Conservation (phyloP, 768 basidiomycete genomes). For the Infundibulicybe gibba region DNA sequence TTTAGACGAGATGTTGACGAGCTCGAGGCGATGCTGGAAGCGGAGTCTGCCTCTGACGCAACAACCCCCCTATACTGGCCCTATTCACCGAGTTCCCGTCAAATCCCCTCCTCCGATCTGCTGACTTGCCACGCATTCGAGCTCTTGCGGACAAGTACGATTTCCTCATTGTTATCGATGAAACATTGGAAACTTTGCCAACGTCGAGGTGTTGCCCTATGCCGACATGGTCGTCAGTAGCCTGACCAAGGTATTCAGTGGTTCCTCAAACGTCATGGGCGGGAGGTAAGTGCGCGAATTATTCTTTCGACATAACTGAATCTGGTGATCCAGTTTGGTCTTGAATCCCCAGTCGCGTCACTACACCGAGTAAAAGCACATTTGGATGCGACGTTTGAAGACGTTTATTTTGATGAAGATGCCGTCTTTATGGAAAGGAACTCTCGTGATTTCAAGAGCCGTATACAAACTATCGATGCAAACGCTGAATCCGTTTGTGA, state of each 20-base stretch:
- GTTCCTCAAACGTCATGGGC: slow-evolving; percentile 95
- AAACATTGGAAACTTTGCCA: slow-evolving; percentile 95
- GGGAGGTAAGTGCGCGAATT: slow-evolving; percentile 64
- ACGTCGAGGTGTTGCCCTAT: slow-evolving; percentile 83
- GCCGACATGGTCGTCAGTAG: slow-evolving; percentile 91
- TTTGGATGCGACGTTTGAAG: slow-evolving; percentile 65
- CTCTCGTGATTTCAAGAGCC: slow-evolving; percentile 84
- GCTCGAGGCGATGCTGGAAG: slow-evolving; percentile 60
- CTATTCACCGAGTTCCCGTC: slow-evolving; percentile 95
- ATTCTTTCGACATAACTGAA: background rate
- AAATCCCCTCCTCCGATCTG: slow-evolving; percentile 88
- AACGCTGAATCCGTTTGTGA: slow-evolving; percentile 85
- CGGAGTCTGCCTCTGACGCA: slow-evolving; percentile 33
- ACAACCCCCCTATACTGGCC: slow-evolving; percentile 64
- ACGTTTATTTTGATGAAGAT: slow-evolving; percentile 86
- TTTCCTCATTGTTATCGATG: slow-evolving; percentile 88
- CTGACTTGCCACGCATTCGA: slow-evolving; percentile 72
- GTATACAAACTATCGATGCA: slow-evolving; percentile 71
- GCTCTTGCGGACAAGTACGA: slow-evolving; percentile 82
- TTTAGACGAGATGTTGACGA: slow-evolving; percentile 68
- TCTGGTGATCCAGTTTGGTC: slow-evolving; percentile 56
- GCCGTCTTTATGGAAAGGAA: slow-evolving; percentile 98
- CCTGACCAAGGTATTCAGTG: slow-evolving; percentile 93
- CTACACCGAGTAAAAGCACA: slow-evolving; percentile 62
- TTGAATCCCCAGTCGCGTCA: slow-evolving; percentile 77